Conservation (phyloP, 352 stramenopile species). For the Globisporangium canariense region DNA sequence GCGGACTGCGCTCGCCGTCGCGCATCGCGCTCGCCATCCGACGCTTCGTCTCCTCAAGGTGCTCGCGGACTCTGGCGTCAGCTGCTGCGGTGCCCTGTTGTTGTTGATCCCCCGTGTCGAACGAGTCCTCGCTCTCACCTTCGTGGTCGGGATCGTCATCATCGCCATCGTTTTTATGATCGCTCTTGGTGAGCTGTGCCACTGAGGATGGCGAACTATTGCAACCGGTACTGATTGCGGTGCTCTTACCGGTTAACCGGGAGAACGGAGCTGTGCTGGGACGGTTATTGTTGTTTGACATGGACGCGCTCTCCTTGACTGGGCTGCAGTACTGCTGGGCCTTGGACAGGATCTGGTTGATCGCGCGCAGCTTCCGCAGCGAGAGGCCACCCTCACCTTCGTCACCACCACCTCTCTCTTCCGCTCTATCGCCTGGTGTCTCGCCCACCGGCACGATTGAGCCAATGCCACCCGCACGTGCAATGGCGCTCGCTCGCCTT, state of each 20-base stretch:
- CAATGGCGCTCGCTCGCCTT: not conserved
- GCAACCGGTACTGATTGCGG: not conserved
- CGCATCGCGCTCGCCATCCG: constrained; percentile 47
- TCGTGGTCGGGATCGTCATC: not conserved
- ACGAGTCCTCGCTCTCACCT: not conserved
- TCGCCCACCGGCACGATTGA: not conserved
- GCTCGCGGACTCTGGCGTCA: constrained; percentile 23
- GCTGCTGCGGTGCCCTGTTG: no score
- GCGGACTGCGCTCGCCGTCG: constrained; percentile 26
- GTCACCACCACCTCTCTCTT: not conserved
- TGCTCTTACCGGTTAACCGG: not conserved
- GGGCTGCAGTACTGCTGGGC: constrained; percentile 31
- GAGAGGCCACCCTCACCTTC: constrained; percentile 11
- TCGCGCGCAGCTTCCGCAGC: constrained; percentile 51
- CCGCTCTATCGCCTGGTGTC: not conserved
- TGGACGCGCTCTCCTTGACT: not conserved
- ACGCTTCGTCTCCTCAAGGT: constrained; percentile 42
- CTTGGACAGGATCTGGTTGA: constrained; percentile 63
- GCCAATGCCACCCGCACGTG: not conserved
- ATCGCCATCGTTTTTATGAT: not conserved
- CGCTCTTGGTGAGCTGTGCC: not conserved
- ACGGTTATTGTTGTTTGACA: constrained; percentile 1
- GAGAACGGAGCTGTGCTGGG: constrained; percentile 6
- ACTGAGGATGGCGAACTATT: not conserved
- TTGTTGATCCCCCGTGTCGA: not conserved